Evolutionary conservation across 2,329 filamentous ascomycete genomes (phyloP).

Genomic region (Chalara sp.): DNA sequence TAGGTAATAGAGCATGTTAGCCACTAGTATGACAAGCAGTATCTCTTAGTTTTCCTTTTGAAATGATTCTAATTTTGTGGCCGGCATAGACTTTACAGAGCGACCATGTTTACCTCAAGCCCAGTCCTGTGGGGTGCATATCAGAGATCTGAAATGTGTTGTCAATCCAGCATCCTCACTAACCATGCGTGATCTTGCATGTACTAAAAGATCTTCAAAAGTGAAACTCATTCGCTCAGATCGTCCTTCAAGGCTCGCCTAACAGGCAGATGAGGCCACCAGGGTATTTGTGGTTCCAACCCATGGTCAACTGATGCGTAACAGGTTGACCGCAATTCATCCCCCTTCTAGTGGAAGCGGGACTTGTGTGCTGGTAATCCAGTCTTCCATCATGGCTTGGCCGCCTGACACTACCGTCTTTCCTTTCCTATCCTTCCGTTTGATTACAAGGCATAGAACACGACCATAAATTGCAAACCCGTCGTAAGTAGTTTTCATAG

Average conservation of each 20-base stretch:
- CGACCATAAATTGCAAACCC: conserved; percentile 94
- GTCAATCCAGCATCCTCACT: no score
- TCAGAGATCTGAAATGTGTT: no score
- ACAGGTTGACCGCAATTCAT: conserved; percentile 14
- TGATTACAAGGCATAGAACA: conserved; percentile 84
- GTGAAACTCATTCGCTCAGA: no score
- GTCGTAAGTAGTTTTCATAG: conserved; percentile 81
- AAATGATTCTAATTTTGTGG: no score
- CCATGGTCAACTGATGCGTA: background rate
- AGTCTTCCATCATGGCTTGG: conserved; percentile 75
- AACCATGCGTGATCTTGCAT: no score
- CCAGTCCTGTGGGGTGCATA: no score
- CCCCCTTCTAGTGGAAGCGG: conserved; percentile 34
- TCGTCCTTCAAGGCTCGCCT: background rate
- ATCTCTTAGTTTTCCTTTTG: no score
- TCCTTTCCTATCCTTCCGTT: conserved; percentile 55
- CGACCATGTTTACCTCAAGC: no score
- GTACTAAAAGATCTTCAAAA: no score
- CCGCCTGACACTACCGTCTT: conserved; percentile 34
- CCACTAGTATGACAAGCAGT: no score
- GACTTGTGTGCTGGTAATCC: conserved; percentile 74
- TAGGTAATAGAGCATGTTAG: no score
- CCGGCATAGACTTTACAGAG: no score
- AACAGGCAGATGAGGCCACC: background rate
- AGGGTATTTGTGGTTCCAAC: background rate